These are phyloP conservation scores for Geranium incanum DNA, from an alignment of 441 rosid species.

Conservation along the genomic window DNA sequence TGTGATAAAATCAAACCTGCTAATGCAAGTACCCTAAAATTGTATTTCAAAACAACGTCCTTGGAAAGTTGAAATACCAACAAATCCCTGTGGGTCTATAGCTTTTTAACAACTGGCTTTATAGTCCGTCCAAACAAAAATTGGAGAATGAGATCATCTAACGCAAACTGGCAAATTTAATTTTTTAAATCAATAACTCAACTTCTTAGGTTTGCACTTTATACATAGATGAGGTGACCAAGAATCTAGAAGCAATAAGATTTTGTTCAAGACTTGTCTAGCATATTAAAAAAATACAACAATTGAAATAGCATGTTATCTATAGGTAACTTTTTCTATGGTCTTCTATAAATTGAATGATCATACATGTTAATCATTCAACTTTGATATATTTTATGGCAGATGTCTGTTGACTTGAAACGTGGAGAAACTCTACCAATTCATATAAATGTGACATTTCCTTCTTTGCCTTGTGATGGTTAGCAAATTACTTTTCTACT, in stretches of 20 bases:
- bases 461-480: constrained; percentile 98
- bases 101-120: not conserved
- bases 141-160: too few relatives aligned
- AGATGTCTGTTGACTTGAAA: constrained; percentile 97
- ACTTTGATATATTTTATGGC: constrained; percentile 20
- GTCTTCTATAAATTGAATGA: too few relatives aligned
- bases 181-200: not conserved
- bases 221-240: not conserved
- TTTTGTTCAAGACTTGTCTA: not conserved
- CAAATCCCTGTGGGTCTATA: not conserved
- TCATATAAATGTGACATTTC: constrained; percentile 92
- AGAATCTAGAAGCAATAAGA: not conserved
- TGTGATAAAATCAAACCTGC: not conserved
- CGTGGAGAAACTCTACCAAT: constrained; percentile 97
- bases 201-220: not conserved
- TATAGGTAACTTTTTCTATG: not conserved
- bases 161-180: too few relatives aligned
- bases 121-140: too few relatives aligned
- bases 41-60: not conserved
- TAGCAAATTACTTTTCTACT: constrained; percentile 17
- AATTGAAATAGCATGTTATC: not conserved
- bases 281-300: not conserved
- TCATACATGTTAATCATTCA: not conserved
- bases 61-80: not conserved
- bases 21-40: not conserved